A percentile compares a stretch with the other conserved stretches of the same genome.
phyloP scores from a whole-genome alignment of 2,329 filamentous ascomycete genomes.

The Epichloe sp. region DNA sequence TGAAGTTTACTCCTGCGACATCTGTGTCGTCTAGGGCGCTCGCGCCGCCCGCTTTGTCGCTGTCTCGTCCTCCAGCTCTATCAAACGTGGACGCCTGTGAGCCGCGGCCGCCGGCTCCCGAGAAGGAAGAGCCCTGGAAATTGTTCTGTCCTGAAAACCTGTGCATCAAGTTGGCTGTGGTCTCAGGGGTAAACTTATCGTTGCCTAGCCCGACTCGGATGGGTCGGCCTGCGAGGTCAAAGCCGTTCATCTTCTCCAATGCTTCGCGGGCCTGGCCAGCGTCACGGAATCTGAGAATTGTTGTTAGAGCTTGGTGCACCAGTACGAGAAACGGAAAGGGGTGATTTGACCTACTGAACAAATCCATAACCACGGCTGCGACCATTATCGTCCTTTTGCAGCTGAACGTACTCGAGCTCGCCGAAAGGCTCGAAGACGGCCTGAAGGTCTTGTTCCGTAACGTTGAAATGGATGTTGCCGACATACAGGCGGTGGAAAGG shows the following conservation, averaged over 20 bases:
- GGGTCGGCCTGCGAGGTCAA: constrained; percentile 90
- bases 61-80: constrained; percentile 76
- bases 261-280: constrained; percentile 86
- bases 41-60: constrained; percentile 79
- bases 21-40: constrained; percentile 96
- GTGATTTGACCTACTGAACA: constrained; percentile 64
- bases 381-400: constrained; percentile 83
- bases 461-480: constrained; percentile 98
- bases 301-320: background rate
- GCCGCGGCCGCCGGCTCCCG: constrained; percentile 76
- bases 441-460: constrained; percentile 89
- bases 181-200: constrained; percentile 99
- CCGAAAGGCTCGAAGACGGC: constrained; percentile 97
- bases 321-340: background rate
- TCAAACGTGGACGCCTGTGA: constrained; percentile 81
- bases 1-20: constrained; percentile 97
- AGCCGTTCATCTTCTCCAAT: constrained; percentile 98
- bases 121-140: constrained; percentile 85
- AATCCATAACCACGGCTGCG: constrained; percentile 94
- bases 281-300: constrained; percentile 59
- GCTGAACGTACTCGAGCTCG: constrained; percentile 91
- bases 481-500: constrained; percentile 98
- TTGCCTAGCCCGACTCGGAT: constrained; percentile 98
- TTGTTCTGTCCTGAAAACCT: constrained; percentile 75
- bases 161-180: constrained; percentile 82